A percentile compares a stretch with the other conserved stretches of the same genome.
These are phyloP conservation scores for Cladosporium phlei DNA, from an alignment of 2,329 filamentous ascomycete species.

Conservation along the genomic window DNA sequence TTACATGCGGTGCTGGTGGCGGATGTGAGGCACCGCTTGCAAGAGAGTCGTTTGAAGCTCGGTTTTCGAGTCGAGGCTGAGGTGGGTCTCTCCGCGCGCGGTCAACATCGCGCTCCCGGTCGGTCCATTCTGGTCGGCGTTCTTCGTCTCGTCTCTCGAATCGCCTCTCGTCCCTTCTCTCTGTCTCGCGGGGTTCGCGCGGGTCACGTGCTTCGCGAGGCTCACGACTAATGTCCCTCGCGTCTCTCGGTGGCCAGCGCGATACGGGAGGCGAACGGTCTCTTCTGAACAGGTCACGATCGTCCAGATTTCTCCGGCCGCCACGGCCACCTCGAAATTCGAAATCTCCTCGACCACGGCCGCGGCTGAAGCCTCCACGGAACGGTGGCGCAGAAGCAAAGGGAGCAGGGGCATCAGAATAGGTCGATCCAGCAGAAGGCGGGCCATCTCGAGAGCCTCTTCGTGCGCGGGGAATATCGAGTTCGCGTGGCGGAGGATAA, in stretches of 20 bases:
- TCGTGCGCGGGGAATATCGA: constrained; percentile 63
- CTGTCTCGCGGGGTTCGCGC: constrained; percentile 31
- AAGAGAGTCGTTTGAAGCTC: constrained; percentile 24
- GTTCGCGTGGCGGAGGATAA: constrained; percentile 51
- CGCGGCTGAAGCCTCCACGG: constrained; percentile 51
- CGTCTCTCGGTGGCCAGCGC: constrained; percentile 39
- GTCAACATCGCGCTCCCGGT: constrained; percentile 38
- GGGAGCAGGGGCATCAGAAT: constrained; percentile 59
- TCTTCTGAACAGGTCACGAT: constrained; percentile 55
- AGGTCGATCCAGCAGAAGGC: constrained; percentile 64
- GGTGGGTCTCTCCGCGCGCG: constrained; percentile 27
- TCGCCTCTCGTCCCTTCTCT: constrained; percentile 42
- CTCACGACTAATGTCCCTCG: constrained; percentile 31
- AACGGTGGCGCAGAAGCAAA: constrained; percentile 48
- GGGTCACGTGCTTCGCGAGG: constrained; percentile 28
- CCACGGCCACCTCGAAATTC: constrained; percentile 46
- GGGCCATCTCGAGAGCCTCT: constrained; percentile 69
- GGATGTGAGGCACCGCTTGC: constrained; percentile 18
- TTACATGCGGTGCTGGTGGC: constrained; percentile 25
- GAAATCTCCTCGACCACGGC: constrained; percentile 49
- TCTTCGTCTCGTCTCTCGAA: constrained; percentile 43
- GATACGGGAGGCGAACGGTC: constrained; percentile 45
- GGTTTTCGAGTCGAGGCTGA: constrained; percentile 26
- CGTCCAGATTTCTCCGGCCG: constrained; percentile 43
- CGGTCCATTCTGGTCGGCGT: constrained; percentile 34